Conservation (phyloP, 2,329 filamentous ascomycete genomes). For the Zalaria sp. region DNA sequence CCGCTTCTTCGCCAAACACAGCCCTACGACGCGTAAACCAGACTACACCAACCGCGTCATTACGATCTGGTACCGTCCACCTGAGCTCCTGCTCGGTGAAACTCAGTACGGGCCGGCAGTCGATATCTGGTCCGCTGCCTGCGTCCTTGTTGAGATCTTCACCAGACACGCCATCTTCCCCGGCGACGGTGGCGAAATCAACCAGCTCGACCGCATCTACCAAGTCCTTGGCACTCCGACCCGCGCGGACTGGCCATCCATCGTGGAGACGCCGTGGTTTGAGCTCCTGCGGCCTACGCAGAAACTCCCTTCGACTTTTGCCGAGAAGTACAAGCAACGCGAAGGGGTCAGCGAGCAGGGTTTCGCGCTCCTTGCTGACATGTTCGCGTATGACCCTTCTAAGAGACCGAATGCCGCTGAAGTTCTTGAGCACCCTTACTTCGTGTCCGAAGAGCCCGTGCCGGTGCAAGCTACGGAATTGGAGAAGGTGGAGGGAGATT, state of each 20-base stretch:
- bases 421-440: slow-evolving; percentile 79
- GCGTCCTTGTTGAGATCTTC: slow-evolving; percentile 94
- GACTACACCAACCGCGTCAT: slow-evolving; percentile 98
- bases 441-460: slow-evolving; percentile 64
- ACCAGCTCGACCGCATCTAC: slow-evolving; percentile 95
- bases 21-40: slow-evolving; percentile 50
- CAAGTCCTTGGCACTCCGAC: slow-evolving; percentile 80
- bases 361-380: slow-evolving; percentile 65
- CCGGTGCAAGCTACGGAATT: slow-evolving; percentile 73
- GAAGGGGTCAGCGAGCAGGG: slow-evolving; percentile 54
- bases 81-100: slow-evolving; percentile 79
- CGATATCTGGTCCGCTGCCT: slow-evolving; percentile 94
- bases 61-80: slow-evolving; percentile 94
- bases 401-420: slow-evolving; percentile 73
- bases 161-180: slow-evolving; percentile 88
- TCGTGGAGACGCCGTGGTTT: slow-evolving; percentile 95
- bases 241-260: slow-evolving; percentile 69
- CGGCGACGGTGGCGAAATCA: slow-evolving; percentile 89
- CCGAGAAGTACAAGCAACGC: slow-evolving; percentile 65
- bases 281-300: slow-evolving; percentile 72
- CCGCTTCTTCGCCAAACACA: slow-evolving; percentile 76
- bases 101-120: slow-evolving; percentile 82
- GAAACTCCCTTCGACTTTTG: slow-evolving; percentile 60
- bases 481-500: slow-evolving; percentile 73
- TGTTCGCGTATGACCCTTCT: slow-evolving; percentile 81